Conservation (phyloP, 2,329 filamentous ascomycete species). For the Zymoseptoria crescenta region DNA sequence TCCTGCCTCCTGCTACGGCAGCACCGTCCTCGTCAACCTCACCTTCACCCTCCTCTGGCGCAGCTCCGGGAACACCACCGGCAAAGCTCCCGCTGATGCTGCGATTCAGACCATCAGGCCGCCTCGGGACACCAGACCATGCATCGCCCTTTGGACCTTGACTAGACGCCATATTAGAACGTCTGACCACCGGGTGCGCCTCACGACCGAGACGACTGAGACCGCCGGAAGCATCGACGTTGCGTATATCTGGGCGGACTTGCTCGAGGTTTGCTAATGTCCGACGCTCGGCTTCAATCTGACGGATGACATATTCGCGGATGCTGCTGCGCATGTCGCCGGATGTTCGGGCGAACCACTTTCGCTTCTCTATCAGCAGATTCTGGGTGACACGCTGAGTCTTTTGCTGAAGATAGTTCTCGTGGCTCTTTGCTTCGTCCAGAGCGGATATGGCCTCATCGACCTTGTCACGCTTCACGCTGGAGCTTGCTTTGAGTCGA, state of each 20-base stretch:
- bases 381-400: slow-evolving; percentile 84
- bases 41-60: slow-evolving; percentile 48
- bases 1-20: slow-evolving; percentile 41
- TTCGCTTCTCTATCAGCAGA: slow-evolving; percentile 76
- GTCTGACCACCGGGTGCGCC: slow-evolving; percentile 65
- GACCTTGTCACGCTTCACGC: slow-evolving; percentile 87
- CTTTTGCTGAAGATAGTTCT: slow-evolving; percentile 75
- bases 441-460: slow-evolving; percentile 91
- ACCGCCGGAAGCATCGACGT: slow-evolving; percentile 85
- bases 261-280: slow-evolving; percentile 89
- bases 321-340: slow-evolving; percentile 76
- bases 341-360: slow-evolving; percentile 82
- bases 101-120: slow-evolving; percentile 68
- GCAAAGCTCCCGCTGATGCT: slow-evolving; percentile 68
- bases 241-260: slow-evolving; percentile 83
- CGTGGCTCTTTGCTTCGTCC: slow-evolving; percentile 76
- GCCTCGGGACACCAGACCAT: slow-evolving; percentile 88
- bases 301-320: slow-evolving; percentile 83
- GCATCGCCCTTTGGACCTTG: slow-evolving; percentile 97
- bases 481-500: slow-evolving; percentile 76
- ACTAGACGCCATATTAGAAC: slow-evolving; percentile 75
- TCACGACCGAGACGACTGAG: slow-evolving; percentile 85
- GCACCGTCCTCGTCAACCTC: slow-evolving; percentile 36
- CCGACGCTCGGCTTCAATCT: slow-evolving; percentile 91
- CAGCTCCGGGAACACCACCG: slow-evolving; percentile 37